Percentiles rank a stretch among this genome's conserved stretches.
These are phyloP conservation scores for Paramecium bursaria DNA, from an alignment of 73 alveolate genomes.

Conservation along the genomic window DNA sequence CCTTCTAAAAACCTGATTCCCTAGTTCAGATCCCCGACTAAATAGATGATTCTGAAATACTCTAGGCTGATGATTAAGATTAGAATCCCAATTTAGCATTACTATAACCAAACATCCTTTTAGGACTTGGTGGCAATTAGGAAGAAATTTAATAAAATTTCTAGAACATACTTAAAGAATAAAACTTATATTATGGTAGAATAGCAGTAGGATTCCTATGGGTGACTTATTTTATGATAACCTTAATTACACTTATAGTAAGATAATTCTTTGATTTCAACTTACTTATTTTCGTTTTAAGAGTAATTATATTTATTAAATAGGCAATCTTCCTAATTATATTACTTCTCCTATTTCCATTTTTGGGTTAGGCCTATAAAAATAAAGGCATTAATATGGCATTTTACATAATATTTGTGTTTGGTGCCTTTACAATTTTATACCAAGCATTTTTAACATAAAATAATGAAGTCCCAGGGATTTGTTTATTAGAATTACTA, in stretches of 20 bases:
- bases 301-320: background rate
- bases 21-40: too few relatives aligned
- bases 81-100: background rate
- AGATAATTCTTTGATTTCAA: conserved; percentile 15
- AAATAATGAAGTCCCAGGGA: conserved; percentile 16
- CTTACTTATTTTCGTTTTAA: conserved; percentile 1
- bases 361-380: conserved; percentile 25
- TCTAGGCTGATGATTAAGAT: background rate
- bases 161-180: conserved; percentile 26
- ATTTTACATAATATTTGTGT: background rate
- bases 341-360: background rate
- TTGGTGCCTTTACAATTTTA: conserved; percentile 7
- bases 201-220: conserved; percentile 23
- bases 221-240: conserved; percentile 48
- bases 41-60: conserved; percentile 36
- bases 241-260: conserved; percentile 5
- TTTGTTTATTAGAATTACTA: conserved; percentile 21
- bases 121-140: background rate
- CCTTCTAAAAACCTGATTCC: too few relatives aligned
- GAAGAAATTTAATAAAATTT: background rate
- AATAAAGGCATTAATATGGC: background rate
- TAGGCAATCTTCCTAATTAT: conserved; percentile 50
- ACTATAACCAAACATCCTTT: conserved; percentile 3
- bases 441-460: conserved; percentile 36
- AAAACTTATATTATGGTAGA: conserved; percentile 27